Conservation (phyloP, 768 basidiomycete species). For the Boletus pseudopeckii region DNA sequence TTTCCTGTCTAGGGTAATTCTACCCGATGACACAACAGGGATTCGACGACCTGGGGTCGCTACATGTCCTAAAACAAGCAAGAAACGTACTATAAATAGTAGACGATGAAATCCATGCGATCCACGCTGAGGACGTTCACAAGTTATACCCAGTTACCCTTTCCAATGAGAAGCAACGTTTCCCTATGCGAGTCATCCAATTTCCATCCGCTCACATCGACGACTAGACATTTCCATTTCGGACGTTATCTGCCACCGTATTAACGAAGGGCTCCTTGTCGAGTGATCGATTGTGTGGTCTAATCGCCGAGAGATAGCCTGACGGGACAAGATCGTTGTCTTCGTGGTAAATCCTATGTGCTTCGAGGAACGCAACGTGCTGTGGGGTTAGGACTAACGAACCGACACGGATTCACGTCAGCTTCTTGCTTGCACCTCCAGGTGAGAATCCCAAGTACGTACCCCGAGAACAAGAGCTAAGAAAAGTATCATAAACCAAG, state of each 20-base stretch:
- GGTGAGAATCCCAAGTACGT: slow-evolving; percentile 17
- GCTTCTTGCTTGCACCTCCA: not conserved
- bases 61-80: slow-evolving; percentile 12
- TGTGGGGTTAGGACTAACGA: slow-evolving; percentile 22
- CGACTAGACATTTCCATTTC: slow-evolving; percentile 16
- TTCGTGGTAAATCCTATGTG: slow-evolving; percentile 23
- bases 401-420: slow-evolving; percentile 3
- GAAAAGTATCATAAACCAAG: slow-evolving; percentile 52
- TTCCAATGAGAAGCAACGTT: slow-evolving; percentile 4
- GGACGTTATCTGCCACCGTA: not conserved
- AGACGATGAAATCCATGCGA: not conserved
- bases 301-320: slow-evolving; percentile 23
- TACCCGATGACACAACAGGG: not conserved
- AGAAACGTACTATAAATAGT: slow-evolving; percentile 5
- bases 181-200: not conserved
- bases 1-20: not conserved
- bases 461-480: slow-evolving; percentile 61
- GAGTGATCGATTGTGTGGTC: slow-evolving; percentile 5
- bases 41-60: not conserved
- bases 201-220: not conserved
- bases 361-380: slow-evolving; percentile 21
- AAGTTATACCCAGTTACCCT: not conserved
- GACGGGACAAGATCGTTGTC: slow-evolving; percentile 22
- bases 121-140: not conserved
- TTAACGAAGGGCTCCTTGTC: slow-evolving; percentile 10